A percentile compares a stretch with the other conserved stretches of the same genome.
Conservation (phyloP, 192 early-diverging fungal species). For the Linnemannia elongata region DNA sequence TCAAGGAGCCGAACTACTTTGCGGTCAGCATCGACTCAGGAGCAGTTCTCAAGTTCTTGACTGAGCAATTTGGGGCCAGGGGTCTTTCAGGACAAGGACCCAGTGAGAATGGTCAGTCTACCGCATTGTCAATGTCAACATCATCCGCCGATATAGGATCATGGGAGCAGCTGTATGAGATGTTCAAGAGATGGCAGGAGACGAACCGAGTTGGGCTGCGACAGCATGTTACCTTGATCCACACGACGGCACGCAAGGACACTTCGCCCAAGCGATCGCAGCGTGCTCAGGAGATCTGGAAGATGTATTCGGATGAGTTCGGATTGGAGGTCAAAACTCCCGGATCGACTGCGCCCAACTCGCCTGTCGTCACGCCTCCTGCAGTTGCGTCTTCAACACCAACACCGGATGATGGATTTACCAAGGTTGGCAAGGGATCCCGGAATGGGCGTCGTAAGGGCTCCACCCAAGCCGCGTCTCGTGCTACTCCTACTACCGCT, state of each 20-base stretch:
- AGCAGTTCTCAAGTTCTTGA: slow-evolving; percentile 38
- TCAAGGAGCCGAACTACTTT: slow-evolving; percentile 41
- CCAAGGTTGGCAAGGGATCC: not conserved
- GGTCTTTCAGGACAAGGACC: slow-evolving; percentile 16
- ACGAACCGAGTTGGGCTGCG: slow-evolving; percentile 24
- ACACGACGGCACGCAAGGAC: slow-evolving; percentile 43
- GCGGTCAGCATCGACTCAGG: slow-evolving; percentile 14
- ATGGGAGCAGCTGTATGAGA: slow-evolving; percentile 34
- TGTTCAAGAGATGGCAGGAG: slow-evolving; percentile 29
- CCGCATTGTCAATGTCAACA: slow-evolving; percentile 21
- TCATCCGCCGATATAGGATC: slow-evolving; percentile 15
- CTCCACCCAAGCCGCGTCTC: not conserved
- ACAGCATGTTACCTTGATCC: slow-evolving; percentile 69
- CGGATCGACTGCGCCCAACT: not conserved
- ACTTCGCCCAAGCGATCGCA: slow-evolving; percentile 33
- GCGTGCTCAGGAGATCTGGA: slow-evolving; percentile 44
- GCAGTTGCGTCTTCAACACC: not conserved
- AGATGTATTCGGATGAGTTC: slow-evolving; percentile 21
- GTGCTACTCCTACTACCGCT: not conserved
- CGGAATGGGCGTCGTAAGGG: not conserved
- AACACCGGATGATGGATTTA: not conserved
- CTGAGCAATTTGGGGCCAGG: slow-evolving; percentile 44
- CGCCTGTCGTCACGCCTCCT: not conserved
- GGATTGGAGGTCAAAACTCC: not conserved
- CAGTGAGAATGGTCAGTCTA: not conserved